These are phyloP conservation scores for Coemansia sp. DNA, from an alignment of 192 early-diverging fungal species.

Conservation along the genomic window DNA sequence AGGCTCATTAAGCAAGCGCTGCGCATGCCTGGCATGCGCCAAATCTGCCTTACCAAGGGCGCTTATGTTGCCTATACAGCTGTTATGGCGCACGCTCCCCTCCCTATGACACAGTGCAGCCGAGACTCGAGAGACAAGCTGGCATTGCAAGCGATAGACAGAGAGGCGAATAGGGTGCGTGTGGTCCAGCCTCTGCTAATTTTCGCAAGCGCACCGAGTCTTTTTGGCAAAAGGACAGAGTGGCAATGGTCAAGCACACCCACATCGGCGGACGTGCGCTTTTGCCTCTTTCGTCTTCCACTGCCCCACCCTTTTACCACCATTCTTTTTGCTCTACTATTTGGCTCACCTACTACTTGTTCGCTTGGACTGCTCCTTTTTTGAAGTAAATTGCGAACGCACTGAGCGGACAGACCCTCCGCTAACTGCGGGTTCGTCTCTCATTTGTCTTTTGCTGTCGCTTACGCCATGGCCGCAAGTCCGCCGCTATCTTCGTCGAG, in stretches of 20 bases:
- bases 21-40: background rate
- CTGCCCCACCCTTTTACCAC: background rate
- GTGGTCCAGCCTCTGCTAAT: background rate
- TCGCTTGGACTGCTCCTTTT: background rate
- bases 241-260: background rate
- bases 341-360: background rate
- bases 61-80: background rate
- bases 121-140: background rate
- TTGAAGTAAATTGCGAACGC: background rate
- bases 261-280: background rate
- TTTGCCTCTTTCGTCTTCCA: background rate
- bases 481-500: conserved; percentile 50
- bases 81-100: background rate
- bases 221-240: background rate
- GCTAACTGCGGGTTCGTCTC: background rate
- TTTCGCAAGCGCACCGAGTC: background rate
- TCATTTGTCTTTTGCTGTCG: background rate
- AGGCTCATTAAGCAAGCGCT: background rate
- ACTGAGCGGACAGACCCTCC: conserved; percentile 6
- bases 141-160: background rate
- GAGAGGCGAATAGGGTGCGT: background rate
- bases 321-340: background rate
- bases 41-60: background rate
- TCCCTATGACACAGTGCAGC: background rate
- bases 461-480: conserved; percentile 28